These are phyloP conservation scores for Aquilaria agallochum DNA, from an alignment of 441 rosid genomes.

Conservation along the genomic window DNA sequence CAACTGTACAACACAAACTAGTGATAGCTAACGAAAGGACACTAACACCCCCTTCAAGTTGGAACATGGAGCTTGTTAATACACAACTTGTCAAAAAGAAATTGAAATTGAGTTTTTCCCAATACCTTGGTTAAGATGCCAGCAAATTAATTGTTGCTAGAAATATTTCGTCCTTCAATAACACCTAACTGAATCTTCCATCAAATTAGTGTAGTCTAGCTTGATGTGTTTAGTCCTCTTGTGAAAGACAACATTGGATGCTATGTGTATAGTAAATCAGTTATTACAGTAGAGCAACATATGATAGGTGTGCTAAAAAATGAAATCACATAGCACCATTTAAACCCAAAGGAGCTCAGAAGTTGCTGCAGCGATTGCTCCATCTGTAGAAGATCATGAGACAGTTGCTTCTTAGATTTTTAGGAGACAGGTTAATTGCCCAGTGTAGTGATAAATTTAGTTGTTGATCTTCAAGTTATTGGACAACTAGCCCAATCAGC, in stretches of 20 bases:
- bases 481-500: background rate
- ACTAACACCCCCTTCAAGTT: background rate
- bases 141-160: background rate
- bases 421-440: background rate
- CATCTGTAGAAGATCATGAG: background rate
- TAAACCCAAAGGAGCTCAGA: background rate
- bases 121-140: background rate
- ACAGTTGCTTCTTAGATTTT: background rate
- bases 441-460: background rate
- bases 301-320: too few relatives aligned
- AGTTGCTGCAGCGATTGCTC: background rate
- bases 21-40: too few relatives aligned
- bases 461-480: background rate
- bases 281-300: background rate
- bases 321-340: background rate
- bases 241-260: background rate
- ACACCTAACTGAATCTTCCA: background rate
- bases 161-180: background rate
- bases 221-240: background rate
- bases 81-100: too few relatives aligned
- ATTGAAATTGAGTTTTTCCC: background rate
- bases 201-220: too few relatives aligned
- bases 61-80: background rate
- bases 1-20: too few relatives aligned
- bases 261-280: background rate